These are phyloP conservation scores for Diaporthe sp. DNA, from an alignment of 2,329 filamentous ascomycete species.

Conservation along the genomic window DNA sequence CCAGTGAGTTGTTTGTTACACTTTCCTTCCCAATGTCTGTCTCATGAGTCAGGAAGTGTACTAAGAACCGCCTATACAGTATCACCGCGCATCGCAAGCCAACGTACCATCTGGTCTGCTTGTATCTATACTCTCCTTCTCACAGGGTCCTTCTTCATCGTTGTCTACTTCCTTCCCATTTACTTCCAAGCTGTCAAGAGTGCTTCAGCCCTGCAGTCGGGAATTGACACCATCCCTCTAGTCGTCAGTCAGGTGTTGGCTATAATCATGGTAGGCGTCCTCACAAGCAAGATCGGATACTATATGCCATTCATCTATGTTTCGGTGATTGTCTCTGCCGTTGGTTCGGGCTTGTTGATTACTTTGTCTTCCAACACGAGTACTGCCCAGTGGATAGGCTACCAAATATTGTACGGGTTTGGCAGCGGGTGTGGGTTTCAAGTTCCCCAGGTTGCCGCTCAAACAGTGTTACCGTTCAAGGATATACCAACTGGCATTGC, in stretches of 20 bases:
- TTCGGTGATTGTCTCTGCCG: constrained; percentile 49
- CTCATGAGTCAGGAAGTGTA: neutral
- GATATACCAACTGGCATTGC: constrained; percentile 19
- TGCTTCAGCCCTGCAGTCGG: constrained; percentile 46
- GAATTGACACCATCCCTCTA: constrained; percentile 46
- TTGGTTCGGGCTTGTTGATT: constrained; percentile 54
- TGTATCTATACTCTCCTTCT: constrained; percentile 57
- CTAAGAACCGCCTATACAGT: constrained; percentile 43
- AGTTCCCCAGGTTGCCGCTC: neutral
- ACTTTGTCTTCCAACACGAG: constrained; percentile 50
- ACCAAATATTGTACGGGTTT: constrained; percentile 47
- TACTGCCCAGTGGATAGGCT: constrained; percentile 53
- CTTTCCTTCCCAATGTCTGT: too few species aligned
- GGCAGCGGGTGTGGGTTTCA: constrained; percentile 14
- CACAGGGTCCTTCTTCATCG: constrained; percentile 58
- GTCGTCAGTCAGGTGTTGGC: constrained; percentile 45
- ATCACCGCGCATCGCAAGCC: constrained; percentile 58
- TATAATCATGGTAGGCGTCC: constrained; percentile 41
- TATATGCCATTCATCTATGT: constrained; percentile 45
- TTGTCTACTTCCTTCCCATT: constrained; percentile 62
- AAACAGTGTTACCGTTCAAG: neutral
- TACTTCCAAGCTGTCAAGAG: constrained; percentile 55
- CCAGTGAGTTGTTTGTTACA: constrained; percentile 37
- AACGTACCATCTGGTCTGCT: constrained; percentile 52
- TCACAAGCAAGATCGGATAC: constrained; percentile 45